These are phyloP conservation scores for Hymenoscyphus fraxineus DNA, from an alignment of 2,329 filamentous ascomycete genomes.

Conservation along the genomic window DNA sequence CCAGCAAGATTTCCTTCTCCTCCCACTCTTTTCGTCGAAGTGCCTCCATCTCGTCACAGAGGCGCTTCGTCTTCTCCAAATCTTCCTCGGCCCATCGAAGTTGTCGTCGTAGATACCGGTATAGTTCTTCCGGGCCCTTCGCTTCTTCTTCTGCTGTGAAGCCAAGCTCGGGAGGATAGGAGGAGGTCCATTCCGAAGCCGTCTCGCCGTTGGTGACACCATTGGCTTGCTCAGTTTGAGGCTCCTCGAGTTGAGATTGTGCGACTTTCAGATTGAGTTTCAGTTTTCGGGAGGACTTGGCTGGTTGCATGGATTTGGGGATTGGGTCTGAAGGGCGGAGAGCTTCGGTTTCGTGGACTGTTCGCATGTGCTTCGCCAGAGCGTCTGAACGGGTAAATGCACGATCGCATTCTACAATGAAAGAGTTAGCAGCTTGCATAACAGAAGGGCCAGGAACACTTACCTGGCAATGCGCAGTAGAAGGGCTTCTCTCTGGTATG, in stretches of 20 bases:
- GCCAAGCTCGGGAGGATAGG: conserved; percentile 45
- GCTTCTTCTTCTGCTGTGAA: conserved; percentile 64
- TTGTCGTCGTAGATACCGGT: conserved; percentile 58
- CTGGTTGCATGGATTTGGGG: conserved; percentile 62
- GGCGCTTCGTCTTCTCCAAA: conserved; percentile 56
- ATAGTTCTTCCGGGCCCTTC: conserved; percentile 61
- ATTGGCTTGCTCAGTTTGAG: conserved; percentile 53
- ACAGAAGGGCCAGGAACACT: conserved; percentile 24
- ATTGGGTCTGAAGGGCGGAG: conserved; percentile 75
- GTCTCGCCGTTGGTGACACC: conserved; percentile 21
- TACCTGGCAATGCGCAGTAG: conserved; percentile 91
- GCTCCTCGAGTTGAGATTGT: conserved; percentile 53
- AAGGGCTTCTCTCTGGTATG: conserved; percentile 98
- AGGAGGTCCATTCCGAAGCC: conserved; percentile 32
- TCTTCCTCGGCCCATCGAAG: conserved; percentile 70
- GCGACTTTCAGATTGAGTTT: conserved; percentile 57
- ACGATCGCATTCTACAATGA: conserved; percentile 78
- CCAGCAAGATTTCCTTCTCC: conserved; percentile 74
- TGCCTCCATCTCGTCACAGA: conserved; percentile 65
- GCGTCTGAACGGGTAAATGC: conserved; percentile 96
- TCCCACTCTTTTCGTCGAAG: conserved; percentile 69
- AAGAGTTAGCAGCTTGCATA: conserved; percentile 22
- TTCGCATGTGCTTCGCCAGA: conserved; percentile 96
- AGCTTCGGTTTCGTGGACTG: conserved; percentile 94
- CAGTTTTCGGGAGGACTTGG: conserved; percentile 44